phyloP scores from a whole-genome alignment of 768 basidiomycete species.

The Asterophora lycoperdoides region DNA sequence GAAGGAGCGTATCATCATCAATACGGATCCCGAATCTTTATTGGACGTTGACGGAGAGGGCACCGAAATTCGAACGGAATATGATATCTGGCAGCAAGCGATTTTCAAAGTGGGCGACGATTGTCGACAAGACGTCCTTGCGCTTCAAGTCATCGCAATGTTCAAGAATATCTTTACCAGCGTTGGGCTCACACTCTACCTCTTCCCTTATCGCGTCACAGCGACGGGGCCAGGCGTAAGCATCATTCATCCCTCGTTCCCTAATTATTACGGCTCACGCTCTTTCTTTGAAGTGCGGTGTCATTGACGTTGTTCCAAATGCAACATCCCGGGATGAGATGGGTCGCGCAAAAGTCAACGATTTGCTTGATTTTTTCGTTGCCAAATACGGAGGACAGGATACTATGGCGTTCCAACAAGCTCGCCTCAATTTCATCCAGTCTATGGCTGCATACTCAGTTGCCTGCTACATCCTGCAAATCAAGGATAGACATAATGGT shows the following conservation, averaged over 20 bases:
- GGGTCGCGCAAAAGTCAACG: conserved; percentile 98
- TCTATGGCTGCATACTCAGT: conserved; percentile 99
- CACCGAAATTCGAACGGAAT: conserved; percentile 54
- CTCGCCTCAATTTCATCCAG: conserved; percentile 93
- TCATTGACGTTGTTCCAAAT: conserved; percentile 98
- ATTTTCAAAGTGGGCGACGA: conserved; percentile 99
- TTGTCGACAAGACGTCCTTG: conserved; percentile 97
- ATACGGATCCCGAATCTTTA: conserved; percentile 70
- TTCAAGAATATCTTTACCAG: conserved; percentile 96
- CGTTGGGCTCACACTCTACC: conserved; percentile 84
- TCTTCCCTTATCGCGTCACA: conserved; percentile 95
- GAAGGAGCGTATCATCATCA: conserved; percentile 69
- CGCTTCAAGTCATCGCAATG: conserved; percentile 97
- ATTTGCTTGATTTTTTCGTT: conserved; percentile 90
- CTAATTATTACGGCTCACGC: background rate
- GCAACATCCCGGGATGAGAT: conserved; percentile 98
- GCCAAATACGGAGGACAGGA: conserved; percentile 91
- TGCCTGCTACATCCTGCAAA: conserved; percentile 95
- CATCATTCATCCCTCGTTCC: conserved; percentile 12
- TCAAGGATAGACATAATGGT: conserved; percentile 98
- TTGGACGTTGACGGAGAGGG: conserved; percentile 59
- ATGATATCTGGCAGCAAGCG: conserved; percentile 94
- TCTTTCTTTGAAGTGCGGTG: conserved; percentile 67
- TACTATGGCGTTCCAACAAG: conserved; percentile 84
- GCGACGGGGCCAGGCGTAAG: conserved; percentile 94